Evolutionary conservation across 257 asterid genomes (phyloP), one percentile per base, ranked within the genome.

Genomic region (Capsicum pubescens): DNA sequence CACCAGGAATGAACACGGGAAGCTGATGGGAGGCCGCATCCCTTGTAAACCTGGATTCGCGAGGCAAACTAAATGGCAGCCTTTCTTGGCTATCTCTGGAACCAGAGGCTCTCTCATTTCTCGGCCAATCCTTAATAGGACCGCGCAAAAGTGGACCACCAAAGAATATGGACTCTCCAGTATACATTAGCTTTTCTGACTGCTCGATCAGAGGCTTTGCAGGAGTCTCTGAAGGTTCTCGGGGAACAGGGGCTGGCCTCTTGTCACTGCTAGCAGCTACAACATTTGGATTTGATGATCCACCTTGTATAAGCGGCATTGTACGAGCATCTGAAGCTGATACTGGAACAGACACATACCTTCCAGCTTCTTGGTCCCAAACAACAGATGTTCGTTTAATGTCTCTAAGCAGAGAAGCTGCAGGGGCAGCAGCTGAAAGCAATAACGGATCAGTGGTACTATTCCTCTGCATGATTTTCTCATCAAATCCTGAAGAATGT

Each of bases 301-400:
- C 82, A 57, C 87, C 82, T 52, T 86, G 91, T 79, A 85, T 16
- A 70, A 87, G 69, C n/a, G 91, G 89, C 77, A 84, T 89, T 60
- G 85, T 91, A 42, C 93, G 95, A 11, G 91, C 90, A 13, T 92
- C 98, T 36, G 93, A 74, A 81, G 96, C 93, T 36, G 98, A 87
- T 36, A 89, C 87, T 1, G 97, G 97, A 15, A 95, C 91, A 3
- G 99, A 95, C 15, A 97, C 91, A 48, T 97, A 97, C 86, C 99
- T 87, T 52, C 99, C 99, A 21, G 98, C 98, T 91, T 95, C 97
- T 88, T 92, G 98, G 89, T 97, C 98, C 98, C 98, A 97, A 81
- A 93, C 97, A 16, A 97, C 98, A 19, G 98, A 97, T n/a, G 98
- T 92, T 84, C 98, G 91, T 84, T 92, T 94, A 46, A 94, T 89